phyloP scores from a whole-genome alignment of 192 early-diverging fungal genomes.

The Dispira simplex region DNA sequence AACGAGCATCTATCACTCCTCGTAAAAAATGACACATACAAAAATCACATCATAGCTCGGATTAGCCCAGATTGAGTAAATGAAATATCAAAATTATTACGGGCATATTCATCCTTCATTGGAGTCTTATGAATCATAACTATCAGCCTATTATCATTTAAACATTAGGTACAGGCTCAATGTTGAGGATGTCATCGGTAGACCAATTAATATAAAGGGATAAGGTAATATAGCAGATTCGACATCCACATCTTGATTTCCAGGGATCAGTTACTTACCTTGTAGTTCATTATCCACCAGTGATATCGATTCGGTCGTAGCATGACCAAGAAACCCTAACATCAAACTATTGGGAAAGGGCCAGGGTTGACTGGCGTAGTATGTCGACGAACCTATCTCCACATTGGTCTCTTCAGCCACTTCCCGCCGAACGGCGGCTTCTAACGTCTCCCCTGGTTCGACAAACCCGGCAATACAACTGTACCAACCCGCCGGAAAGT shows the following conservation, averaged over 20 bases:
- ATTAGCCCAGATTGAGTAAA: too few species aligned
- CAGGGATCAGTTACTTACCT: not conserved
- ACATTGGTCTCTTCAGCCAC: constrained; percentile 12
- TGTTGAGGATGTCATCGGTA: too few species aligned
- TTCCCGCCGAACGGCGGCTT: constrained; percentile 13
- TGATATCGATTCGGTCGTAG: not conserved
- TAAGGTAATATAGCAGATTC: too few species aligned
- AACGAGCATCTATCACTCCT: not conserved
- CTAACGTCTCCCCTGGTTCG: constrained; percentile 16
- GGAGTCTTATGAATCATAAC: too few species aligned
- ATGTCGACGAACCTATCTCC: not conserved
- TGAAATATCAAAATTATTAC: too few species aligned
- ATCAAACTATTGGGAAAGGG: constrained; percentile 8
- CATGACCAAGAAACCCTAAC: constrained; percentile 5
- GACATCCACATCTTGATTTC: too few species aligned
- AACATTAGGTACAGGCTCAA: too few species aligned
- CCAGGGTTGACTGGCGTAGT: constrained; percentile 11
- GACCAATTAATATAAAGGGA: too few species aligned
- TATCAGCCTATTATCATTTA: too few species aligned
- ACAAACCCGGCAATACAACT: constrained; percentile 15
- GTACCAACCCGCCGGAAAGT: constrained; percentile 11
- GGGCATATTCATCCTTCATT: too few species aligned
- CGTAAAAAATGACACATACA: too few species aligned
- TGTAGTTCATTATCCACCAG: not conserved
- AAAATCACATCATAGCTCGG: too few species aligned